These are phyloP conservation scores for Oryza longistaminata DNA, from an alignment of 176 grass and related monocot genomes.

Conservation along the genomic window DNA sequence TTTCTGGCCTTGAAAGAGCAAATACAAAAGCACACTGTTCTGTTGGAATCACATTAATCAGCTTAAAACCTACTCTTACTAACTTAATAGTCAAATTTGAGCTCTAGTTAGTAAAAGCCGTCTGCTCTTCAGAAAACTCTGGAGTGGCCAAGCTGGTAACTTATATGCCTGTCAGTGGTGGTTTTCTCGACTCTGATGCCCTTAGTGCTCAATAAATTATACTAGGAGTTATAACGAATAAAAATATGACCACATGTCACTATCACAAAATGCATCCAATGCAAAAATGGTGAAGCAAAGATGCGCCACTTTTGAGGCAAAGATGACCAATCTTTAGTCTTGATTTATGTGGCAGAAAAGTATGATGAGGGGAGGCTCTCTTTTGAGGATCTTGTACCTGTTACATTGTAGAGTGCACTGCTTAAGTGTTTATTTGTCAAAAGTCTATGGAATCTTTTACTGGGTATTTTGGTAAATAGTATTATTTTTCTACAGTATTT, in stretches of 20 bases:
- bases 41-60: neutral
- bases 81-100: neutral
- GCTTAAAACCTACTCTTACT: neutral
- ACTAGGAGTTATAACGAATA: neutral
- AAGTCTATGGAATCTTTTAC: slow-evolving; percentile 18
- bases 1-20: neutral
- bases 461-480: neutral
- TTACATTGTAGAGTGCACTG: neutral
- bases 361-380: slow-evolving; percentile 18
- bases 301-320: neutral
- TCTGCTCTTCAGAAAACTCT: neutral
- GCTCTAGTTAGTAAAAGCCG: slow-evolving; percentile 3
- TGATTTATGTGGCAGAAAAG: neutral
- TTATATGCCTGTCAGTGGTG: neutral
- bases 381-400: neutral
- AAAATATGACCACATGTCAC: neutral
- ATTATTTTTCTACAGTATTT: no score
- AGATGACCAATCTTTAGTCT: neutral
- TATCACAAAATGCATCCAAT: neutral
- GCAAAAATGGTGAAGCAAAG: neutral
- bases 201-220: neutral
- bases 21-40: neutral
- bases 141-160: neutral
- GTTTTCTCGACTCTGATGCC: neutral
- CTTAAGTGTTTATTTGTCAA: slow-evolving; percentile 13